Evolutionary conservation across 352 stramenopile species (phyloP), one percentile per base, ranked within the genome.

Genomic region (Globisporangium perplexum): DNA sequence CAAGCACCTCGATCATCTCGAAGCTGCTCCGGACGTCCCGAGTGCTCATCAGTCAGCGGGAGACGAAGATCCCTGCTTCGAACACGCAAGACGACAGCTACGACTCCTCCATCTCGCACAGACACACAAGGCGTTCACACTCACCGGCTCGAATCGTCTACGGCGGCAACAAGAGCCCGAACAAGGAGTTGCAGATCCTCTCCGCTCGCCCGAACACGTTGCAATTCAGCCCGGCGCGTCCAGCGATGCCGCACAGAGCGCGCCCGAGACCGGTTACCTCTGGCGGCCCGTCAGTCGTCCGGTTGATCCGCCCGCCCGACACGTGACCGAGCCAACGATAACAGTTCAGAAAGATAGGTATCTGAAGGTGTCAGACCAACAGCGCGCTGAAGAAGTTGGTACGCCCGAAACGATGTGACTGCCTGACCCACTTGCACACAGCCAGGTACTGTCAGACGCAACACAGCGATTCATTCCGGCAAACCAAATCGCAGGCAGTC

Each of bases 1-100:
- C 75, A 8, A 86, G 61, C 42, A 83, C 65, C 4, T 86, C 77
- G 0, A 65, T 85, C 33, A 84, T 86, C 30, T 80, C 75, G 3
- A 66, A 65, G n/a, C 63, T 88, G 28, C 57, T 88, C 17, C 68
- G 68, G 22, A 70, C 75, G 22, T 85, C 77, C 30, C 58, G 73
- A 23, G 65, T 62, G 11, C 50, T 77, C 18, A 55, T 78, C 12
- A 63, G 15, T 36, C 47, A 55, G 35, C 48, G 46, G 14, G 65
- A 80, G 35, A 14, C 26, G 7, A 45, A 18, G 18, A 26, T 2
- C 11, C 7, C 43, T 5, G 12, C 53, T 18, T 43, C 43, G 12
- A 58, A 44, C 31, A 5, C 22, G 7, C 4, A 30, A 6, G 10
- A 52, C 20, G 30, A 52, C 17, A 14, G 38, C 12, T 52, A 11